Base-by-base conservation (phyloP, 179 eudicot species). In the Carnegiea gigantea region DNA sequence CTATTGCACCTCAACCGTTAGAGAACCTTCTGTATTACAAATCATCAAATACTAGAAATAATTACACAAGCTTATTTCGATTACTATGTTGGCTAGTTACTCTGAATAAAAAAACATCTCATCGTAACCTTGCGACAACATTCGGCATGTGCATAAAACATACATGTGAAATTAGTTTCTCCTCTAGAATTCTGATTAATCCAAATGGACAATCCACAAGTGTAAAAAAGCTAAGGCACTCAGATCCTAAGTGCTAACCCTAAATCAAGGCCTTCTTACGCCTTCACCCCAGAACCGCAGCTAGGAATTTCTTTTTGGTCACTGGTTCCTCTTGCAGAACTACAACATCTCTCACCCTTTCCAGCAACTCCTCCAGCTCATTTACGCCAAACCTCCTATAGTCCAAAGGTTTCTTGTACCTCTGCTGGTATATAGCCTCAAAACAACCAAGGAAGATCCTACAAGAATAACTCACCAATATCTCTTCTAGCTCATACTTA, bases 401-500 rank as follows among this genome's bases (percentile, higher is more conserved):
- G 64, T 94, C 91, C 44, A 94, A 80, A n/a, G 88, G 80, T 54
- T 88, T 88, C 84, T 94, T 95, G 82, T 95, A 92, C 79, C 96
- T 85, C 84, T 94, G 98, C 80, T 83, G 87, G 77, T 95, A 95
- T 82, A 94, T 90, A 15, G 88, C 90, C 82, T 92, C 96, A 79
- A 95, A 94, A 72, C 77, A 78, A 77, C 88, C 86, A n/a, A 95
- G 71, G 79, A 86, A 89, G 78, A 95, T 85, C 80, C 88, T 84
- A 77, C 97, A 90, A 17, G 92, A 90, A 78, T 88, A 95, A 78
- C 99, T 91, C 73, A 95, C 97, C 12, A 95, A 85, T 78, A 95
- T 94, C 84, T 95, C 99, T 84, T 94, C 93, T 72, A 95, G 90
- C 92, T 95, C 99, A 17, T 86, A 65, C 86, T 86, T 95, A 74